phyloP scores from a whole-genome alignment of 768 basidiomycete species.

The Collybia sordida region DNA sequence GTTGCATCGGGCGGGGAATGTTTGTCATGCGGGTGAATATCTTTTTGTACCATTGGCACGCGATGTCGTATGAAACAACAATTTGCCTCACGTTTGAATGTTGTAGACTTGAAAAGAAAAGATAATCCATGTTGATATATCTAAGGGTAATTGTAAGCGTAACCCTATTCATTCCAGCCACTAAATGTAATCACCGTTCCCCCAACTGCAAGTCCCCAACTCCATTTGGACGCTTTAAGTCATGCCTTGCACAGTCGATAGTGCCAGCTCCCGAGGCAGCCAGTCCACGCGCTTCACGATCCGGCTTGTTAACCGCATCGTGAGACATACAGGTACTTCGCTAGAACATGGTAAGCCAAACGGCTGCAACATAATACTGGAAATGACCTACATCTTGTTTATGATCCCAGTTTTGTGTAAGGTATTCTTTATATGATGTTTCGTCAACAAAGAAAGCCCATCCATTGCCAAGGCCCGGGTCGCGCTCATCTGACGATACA shows the following conservation, averaged over 20 bases:
- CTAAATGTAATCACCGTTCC: too few species aligned
- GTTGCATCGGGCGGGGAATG: not conserved
- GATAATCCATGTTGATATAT: constrained; percentile 19
- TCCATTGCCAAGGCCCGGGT: too few species aligned
- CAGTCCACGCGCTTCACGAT: constrained; percentile 3
- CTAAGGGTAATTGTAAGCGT: not conserved
- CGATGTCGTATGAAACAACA: not conserved
- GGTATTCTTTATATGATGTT: not conserved
- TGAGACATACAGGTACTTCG: too few species aligned
- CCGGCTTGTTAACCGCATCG: constrained; percentile 6
- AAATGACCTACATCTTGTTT: not conserved
- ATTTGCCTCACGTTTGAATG: not conserved
- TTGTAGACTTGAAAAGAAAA: constrained; percentile 11
- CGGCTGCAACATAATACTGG: not conserved
- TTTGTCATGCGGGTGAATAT: not conserved
- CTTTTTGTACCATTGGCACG: not conserved
- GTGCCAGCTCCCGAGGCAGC: constrained; percentile 14
- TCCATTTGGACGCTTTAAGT: constrained; percentile 14
- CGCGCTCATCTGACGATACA: too few species aligned
- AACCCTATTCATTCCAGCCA: not conserved
- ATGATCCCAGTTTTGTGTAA: not conserved
- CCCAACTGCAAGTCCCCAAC: constrained; percentile 12
- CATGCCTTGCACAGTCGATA: constrained; percentile 16
- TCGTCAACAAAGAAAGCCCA: too few species aligned
- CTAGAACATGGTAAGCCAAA: not conserved